Percentiles rank a stretch among this genome's conserved stretches.
Evolutionary conservation across 345 rosid genomes (phyloP).

Genomic region (Eucalyptus polybractea): DNA sequence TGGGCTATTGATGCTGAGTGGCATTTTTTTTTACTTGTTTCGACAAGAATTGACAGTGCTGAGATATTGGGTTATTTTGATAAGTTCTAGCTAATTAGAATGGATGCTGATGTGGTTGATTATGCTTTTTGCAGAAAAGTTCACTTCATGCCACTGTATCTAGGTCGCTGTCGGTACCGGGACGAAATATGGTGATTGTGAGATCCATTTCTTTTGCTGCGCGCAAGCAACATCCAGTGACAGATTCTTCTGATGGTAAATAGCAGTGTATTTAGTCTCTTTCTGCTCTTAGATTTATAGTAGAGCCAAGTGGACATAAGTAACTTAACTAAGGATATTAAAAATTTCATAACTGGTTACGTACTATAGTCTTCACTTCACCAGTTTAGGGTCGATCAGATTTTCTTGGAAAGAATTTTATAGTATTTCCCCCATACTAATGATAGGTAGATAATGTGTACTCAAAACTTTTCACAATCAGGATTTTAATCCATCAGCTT

Average conservation of each 20-base stretch:
- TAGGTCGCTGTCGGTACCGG: slow-evolving; percentile 71
- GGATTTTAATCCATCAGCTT: not conserved
- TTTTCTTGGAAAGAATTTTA: not conserved
- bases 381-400: not conserved
- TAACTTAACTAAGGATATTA: not conserved
- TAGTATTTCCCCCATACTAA: not conserved
- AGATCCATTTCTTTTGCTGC: slow-evolving; percentile 59
- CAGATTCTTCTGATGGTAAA: slow-evolving; percentile 40
- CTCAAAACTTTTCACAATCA: not conserved
- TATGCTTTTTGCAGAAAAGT: slow-evolving; percentile 43
- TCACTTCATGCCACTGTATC: slow-evolving; percentile 34
- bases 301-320: not conserved
- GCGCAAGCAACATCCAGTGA: slow-evolving; percentile 10
- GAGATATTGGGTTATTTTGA: not conserved
- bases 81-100: not conserved
- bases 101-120: not conserved
- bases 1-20: not conserved
- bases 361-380: not conserved
- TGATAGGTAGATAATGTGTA: not conserved
- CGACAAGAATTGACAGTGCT: not conserved
- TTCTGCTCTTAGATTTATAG: not conserved
- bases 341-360: not conserved
- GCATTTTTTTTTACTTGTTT: not conserved
- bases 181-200: slow-evolving; percentile 63
- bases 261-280: not conserved